Percentiles rank a stretch among this genome's conserved stretches.
phyloP scores from a whole-genome alignment of 257 asterid species.

The Henckelia pumila region DNA sequence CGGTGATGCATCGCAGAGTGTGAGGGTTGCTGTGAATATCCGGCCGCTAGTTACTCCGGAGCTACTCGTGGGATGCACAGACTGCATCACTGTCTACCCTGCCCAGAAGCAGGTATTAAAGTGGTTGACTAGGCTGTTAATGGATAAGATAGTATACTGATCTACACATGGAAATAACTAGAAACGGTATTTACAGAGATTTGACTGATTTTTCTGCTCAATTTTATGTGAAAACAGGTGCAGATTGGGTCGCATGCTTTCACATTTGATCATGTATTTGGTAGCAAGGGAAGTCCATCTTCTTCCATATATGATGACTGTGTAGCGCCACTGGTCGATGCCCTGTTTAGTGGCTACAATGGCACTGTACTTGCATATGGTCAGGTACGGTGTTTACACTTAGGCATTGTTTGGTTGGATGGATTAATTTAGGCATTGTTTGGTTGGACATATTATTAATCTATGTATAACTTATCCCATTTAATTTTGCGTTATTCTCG shows the following conservation, averaged over 20 bases:
- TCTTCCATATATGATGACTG: conserved; percentile 70
- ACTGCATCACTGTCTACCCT: conserved; percentile 73
- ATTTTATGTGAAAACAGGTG: conserved; percentile 53
- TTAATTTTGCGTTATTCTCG: too few relatives aligned
- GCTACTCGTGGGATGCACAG: conserved; percentile 89
- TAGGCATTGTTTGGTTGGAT: too few relatives aligned
- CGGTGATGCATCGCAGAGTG: conserved; percentile 64
- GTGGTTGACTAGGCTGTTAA: not conserved
- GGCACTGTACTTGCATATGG: conserved; percentile 98
- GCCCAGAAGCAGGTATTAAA: conserved; percentile 68
- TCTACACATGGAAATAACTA: too few relatives aligned
- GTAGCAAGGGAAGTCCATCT: conserved; percentile 62
- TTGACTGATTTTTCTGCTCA: not conserved
- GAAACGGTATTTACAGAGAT: too few relatives aligned
- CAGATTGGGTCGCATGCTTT: conserved; percentile 95
- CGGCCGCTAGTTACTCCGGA: conserved; percentile 88
- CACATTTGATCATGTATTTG: conserved; percentile 80
- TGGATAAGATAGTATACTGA: too few relatives aligned
- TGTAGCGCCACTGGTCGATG: conserved; percentile 79
- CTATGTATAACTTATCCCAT: too few relatives aligned
- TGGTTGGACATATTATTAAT: too few relatives aligned
- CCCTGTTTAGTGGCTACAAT: conserved; percentile 79
- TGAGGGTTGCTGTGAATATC: conserved; percentile 82
- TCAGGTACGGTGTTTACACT: conserved; percentile 47
- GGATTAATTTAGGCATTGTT: too few relatives aligned